These are phyloP conservation scores for Phytomonas francai DNA, from an alignment of 208 protist genomes.

Conservation along the genomic window DNA sequence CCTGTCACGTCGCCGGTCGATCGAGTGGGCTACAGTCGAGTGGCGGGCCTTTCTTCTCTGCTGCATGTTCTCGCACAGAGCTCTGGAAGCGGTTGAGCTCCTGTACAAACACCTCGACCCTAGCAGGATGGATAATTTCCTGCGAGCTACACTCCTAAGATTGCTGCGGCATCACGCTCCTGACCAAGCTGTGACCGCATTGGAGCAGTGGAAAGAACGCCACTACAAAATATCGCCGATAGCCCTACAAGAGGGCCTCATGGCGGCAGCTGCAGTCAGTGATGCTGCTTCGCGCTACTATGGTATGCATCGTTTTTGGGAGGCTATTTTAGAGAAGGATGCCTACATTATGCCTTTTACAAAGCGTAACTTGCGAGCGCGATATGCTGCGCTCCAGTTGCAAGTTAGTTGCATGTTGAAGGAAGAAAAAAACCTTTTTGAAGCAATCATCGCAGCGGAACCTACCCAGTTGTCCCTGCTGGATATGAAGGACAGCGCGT, in stretches of 20 bases:
- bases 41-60: conserved; percentile 84
- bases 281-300: conserved; percentile 21
- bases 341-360: conserved; percentile 87
- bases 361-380: conserved; percentile 41
- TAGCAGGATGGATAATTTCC: conserved; percentile 75
- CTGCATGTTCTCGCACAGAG: conserved; percentile 67
- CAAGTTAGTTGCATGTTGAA: not conserved
- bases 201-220: conserved; percentile 32
- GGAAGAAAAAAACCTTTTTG: not conserved
- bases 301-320: conserved; percentile 38
- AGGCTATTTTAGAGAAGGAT: conserved; percentile 38
- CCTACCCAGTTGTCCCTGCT: conserved; percentile 48
- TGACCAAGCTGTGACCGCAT: conserved; percentile 21
- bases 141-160: conserved; percentile 68
- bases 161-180: conserved; percentile 76
- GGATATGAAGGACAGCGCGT: conserved; percentile 80
- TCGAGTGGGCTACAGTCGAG: conserved; percentile 80
- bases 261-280: conserved; percentile 43
- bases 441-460: not conserved
- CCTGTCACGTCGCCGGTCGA: conserved; percentile 53
- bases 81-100: conserved; percentile 54
- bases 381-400: conserved; percentile 25
- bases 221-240: conserved; percentile 53
- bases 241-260: conserved; percentile 75
- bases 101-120: conserved; percentile 38